Percentiles rank a stretch among this genome's conserved stretches.
Conservation (phyloP, 495 filamentous ascomycete species). For the Lentithecium fluviatile region DNA sequence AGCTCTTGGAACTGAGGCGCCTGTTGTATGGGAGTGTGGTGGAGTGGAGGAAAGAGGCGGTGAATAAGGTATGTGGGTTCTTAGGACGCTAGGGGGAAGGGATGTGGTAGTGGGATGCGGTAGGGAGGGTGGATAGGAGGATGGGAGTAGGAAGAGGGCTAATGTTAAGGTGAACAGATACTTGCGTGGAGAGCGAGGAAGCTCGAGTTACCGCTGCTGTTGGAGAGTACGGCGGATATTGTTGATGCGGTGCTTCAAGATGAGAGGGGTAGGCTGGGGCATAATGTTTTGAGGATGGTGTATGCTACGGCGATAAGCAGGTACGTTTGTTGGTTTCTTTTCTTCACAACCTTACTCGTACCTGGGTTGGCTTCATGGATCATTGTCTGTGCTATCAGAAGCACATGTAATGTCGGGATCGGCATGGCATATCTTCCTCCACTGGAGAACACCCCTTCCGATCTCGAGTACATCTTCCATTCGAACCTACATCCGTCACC, state of each 20-base stretch:
- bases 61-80: conserved; percentile 34
- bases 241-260: conserved; percentile 27
- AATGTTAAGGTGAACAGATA: conserved; percentile 1
- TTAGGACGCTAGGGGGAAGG: neutral
- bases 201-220: conserved; percentile 20
- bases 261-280: neutral
- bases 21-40: conserved; percentile 60
- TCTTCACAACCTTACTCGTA: no score
- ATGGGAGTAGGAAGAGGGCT: neutral
- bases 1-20: conserved; percentile 64
- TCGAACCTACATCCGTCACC: no score
- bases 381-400: no score
- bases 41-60: conserved; percentile 22
- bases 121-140: no score
- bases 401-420: no score
- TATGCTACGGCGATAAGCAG: conserved; percentile 30
- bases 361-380: no score
- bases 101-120: no score
- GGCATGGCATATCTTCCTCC: no score
- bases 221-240: conserved; percentile 28
- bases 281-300: conserved; percentile 14
- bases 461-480: no score
- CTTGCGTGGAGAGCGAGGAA: conserved; percentile 26
- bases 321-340: conserved; percentile 17
- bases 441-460: no score